phyloP scores from a whole-genome alignment of 2,329 filamentous ascomycete species.

The Fusarium sp. region DNA sequence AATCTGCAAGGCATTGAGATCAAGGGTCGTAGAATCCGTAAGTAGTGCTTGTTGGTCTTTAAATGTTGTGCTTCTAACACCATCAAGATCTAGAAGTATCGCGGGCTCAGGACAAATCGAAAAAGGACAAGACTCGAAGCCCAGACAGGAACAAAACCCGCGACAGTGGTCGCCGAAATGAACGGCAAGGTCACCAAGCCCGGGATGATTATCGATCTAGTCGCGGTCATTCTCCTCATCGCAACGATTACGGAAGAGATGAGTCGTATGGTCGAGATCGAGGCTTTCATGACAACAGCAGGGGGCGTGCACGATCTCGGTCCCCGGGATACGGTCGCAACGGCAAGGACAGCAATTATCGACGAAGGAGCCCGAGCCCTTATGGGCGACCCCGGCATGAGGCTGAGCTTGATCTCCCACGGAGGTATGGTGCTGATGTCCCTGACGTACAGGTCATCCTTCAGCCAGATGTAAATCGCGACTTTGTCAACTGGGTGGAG shows the following conservation, averaged over 20 bases:
- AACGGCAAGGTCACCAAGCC: slow-evolving; percentile 58
- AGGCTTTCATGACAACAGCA: slow-evolving; percentile 52
- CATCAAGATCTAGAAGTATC: slow-evolving; percentile 84
- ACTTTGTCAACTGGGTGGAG: slow-evolving; percentile 87
- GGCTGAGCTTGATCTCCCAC: slow-evolving; percentile 74
- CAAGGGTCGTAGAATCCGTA: slow-evolving; percentile 92
- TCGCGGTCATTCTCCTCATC: slow-evolving; percentile 66
- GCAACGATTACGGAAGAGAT: slow-evolving; percentile 67
- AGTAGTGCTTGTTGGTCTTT: slow-evolving; percentile 51
- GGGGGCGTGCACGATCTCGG: slow-evolving; percentile 70
- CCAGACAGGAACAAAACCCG: slow-evolving; percentile 66
- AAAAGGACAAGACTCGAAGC: slow-evolving; percentile 68
- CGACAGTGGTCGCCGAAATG: slow-evolving; percentile 54
- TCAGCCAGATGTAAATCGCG: slow-evolving; percentile 77
- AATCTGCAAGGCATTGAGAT: slow-evolving; percentile 83
- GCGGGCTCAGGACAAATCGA: slow-evolving; percentile 80
- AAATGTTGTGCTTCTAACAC: slow-evolving; percentile 1
- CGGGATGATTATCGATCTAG: slow-evolving; percentile 74
- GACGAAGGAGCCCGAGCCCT: slow-evolving; percentile 77
- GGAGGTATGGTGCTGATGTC: slow-evolving; percentile 76
- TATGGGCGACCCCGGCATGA: slow-evolving; percentile 58
- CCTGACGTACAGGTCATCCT: slow-evolving; percentile 91
- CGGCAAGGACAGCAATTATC: slow-evolving; percentile 63
- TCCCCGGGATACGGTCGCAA: slow-evolving; percentile 64
- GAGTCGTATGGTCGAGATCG: slow-evolving; percentile 65